Conservation (phyloP, 768 basidiomycete species). For the Xerocomellus amylosporus region DNA sequence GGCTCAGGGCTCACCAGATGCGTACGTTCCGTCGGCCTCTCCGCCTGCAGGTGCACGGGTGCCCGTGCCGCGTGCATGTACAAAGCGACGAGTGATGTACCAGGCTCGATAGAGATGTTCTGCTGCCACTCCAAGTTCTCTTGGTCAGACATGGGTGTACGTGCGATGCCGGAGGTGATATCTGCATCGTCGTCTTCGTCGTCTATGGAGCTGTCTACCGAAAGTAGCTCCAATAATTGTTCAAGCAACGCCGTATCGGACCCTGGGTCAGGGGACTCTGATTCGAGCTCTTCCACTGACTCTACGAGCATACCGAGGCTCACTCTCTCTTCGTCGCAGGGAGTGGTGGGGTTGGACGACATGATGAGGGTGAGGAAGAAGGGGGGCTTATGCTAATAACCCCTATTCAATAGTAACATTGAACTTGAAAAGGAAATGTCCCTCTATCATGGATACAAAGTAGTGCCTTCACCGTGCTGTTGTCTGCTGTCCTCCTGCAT, state of each 20-base stretch:
- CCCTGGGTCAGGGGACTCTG: background rate
- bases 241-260: background rate
- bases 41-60: background rate
- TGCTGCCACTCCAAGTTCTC: background rate
- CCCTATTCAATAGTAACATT: background rate
- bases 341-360: background rate
- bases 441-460: constrained; percentile 5
- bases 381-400: background rate
- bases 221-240: background rate
- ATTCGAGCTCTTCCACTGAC: background rate
- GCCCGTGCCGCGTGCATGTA: background rate
- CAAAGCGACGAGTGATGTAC: background rate
- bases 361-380: background rate
- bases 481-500: constrained; percentile 56
- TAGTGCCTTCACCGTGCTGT: constrained; percentile 46
- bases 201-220: background rate
- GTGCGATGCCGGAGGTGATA: too few relatives aligned
- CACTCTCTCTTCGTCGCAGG: background rate
- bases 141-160: background rate
- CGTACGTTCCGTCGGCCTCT: background rate
- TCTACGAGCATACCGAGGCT: background rate
- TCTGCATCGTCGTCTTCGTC: background rate
- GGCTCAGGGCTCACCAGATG: background rate
- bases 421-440: background rate
- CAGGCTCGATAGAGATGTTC: background rate